A percentile compares a stretch with the other conserved stretches of the same genome.
Evolutionary conservation across 768 basidiomycete genomes (phyloP).

Genomic region (Boletus tylopilopsis): DNA sequence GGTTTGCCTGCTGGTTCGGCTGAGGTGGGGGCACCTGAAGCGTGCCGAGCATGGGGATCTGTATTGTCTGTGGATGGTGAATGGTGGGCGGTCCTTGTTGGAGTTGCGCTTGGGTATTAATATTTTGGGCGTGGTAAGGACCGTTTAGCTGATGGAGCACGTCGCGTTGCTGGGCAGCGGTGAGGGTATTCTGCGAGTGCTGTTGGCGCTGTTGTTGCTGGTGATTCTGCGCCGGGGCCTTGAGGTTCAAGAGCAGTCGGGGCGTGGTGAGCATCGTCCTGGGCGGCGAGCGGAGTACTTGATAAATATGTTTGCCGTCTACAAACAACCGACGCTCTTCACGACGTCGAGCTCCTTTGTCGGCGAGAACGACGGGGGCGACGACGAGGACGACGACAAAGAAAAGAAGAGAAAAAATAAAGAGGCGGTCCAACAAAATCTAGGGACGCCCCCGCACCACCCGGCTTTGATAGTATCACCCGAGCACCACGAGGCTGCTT

Average conservation of each 20-base stretch:
- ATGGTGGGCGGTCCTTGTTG: slow-evolving; percentile 31
- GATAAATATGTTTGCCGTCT: slow-evolving; percentile 25
- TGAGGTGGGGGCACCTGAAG: slow-evolving; percentile 60
- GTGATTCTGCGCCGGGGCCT: slow-evolving; percentile 22
- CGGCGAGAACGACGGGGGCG: slow-evolving; percentile 8
- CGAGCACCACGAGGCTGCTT: slow-evolving; percentile 3
- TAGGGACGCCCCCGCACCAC: slow-evolving; percentile 2
- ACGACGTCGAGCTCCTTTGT: slow-evolving; percentile 9
- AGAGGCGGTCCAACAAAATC: slow-evolving; percentile 11
- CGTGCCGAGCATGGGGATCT: slow-evolving; percentile 70
- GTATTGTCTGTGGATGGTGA: slow-evolving; percentile 42
- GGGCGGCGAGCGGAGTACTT: slow-evolving; percentile 11
- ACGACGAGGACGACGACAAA: slow-evolving; percentile 1
- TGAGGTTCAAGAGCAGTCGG: slow-evolving; percentile 33
- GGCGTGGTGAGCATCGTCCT: slow-evolving; percentile 33
- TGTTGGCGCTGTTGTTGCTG: slow-evolving; percentile 25
- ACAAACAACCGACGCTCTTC: slow-evolving; percentile 31
- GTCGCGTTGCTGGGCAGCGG: slow-evolving; percentile 26
- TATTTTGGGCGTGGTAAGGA: slow-evolving; percentile 28
- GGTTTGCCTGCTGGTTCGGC: slow-evolving; percentile 32
- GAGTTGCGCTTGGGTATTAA: slow-evolving; percentile 2
- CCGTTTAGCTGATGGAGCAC: slow-evolving; percentile 28
- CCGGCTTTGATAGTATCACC: not conserved
- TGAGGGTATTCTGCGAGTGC: slow-evolving; percentile 28
- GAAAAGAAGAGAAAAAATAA: slow-evolving; percentile 8